Evolutionary conservation across 352 stramenopile genomes (phyloP).

Genomic region (Sclerospora graminicola): DNA sequence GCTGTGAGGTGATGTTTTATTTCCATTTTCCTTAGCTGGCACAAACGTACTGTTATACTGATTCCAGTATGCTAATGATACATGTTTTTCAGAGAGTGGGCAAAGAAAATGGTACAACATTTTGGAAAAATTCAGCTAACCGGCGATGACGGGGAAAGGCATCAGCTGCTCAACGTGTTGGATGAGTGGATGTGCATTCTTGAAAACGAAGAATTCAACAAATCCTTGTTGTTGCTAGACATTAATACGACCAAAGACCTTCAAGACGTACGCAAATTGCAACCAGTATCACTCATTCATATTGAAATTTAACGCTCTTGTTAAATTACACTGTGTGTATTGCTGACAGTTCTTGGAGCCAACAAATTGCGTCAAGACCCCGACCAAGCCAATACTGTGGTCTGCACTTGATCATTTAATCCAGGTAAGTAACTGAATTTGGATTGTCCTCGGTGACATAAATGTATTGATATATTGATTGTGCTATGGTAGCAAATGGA

Average conservation of each 20-base stretch:
- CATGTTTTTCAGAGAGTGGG: constrained; percentile 43
- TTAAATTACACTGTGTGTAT: constrained; percentile 1
- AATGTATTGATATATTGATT: constrained; percentile 1
- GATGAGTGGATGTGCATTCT: constrained; percentile 86
- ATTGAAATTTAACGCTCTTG: not conserved
- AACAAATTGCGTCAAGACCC: constrained; percentile 70
- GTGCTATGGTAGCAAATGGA: constrained; percentile 56
- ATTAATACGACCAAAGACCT: constrained; percentile 65
- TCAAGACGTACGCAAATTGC: constrained; percentile 31
- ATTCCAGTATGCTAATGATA: not conserved
- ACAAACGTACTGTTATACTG: not conserved
- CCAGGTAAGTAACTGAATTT: constrained; percentile 35
- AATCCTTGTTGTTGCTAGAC: constrained; percentile 49
- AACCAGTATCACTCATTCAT: not conserved
- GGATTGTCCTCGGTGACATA: not conserved
- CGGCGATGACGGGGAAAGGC: constrained; percentile 30
- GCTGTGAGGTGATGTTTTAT: constrained; percentile 39
- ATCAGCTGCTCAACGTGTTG: constrained; percentile 53
- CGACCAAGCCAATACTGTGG: constrained; percentile 69
- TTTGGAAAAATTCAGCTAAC: constrained; percentile 51
- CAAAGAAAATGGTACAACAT: constrained; percentile 38
- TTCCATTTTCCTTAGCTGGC: not conserved
- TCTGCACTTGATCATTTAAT: constrained; percentile 74
- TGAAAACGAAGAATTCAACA: constrained; percentile 71
- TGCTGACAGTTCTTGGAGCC: constrained; percentile 50